Evolutionary conservation across 2,329 filamentous ascomycete species (phyloP), one percentile per base, ranked within the genome.

Genomic region (Lizonia empirigonia): DNA sequence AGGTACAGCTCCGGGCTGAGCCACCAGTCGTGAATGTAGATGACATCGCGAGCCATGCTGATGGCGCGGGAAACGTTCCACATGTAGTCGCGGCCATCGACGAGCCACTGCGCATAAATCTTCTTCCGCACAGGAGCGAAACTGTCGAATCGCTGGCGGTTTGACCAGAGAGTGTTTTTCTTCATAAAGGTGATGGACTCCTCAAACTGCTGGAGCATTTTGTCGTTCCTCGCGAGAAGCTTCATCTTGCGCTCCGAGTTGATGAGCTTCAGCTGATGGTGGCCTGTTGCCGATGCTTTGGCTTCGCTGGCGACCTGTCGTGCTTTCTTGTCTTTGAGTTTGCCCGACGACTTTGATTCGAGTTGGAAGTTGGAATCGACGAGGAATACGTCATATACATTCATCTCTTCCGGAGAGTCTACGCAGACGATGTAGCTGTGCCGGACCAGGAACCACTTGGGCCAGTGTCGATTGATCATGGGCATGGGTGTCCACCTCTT

Each of bases 21-120:
- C 94, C 94, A 99, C 94, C 94, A 99, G 73, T 97, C 94, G 71
- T 99, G 94, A 56, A 99, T 97, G 74, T 97, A 97, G 63, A 99
- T 93, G 55, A 97, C 93, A 76, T 97, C 94, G 65, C 90, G 90
- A 7, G 94, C 94, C 85, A 97, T 96, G 70, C 91, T 94, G 65
- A 99, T 95, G 10, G 94, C 94, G 58, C 93, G 85, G 9, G 93
- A 97, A 7, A 97, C 91, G 71, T 97, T 96, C 94, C 94, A 99
- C 93, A 97, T 97, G 78, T 97, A 95, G 71, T 99, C 94, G 61
- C 94, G 85, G 13, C 90, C 94, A 74, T 99, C 94, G 0, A 99
- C 93, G 7, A 99, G 83, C 92, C 93, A 97, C 68, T 97, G 91
- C 2, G 92, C 91, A 75, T 93, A 94, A 22, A 94, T 91, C 34